These are phyloP conservation scores for Biscutella auriculata DNA, from an alignment of 441 rosid genomes.

Conservation along the genomic window DNA sequence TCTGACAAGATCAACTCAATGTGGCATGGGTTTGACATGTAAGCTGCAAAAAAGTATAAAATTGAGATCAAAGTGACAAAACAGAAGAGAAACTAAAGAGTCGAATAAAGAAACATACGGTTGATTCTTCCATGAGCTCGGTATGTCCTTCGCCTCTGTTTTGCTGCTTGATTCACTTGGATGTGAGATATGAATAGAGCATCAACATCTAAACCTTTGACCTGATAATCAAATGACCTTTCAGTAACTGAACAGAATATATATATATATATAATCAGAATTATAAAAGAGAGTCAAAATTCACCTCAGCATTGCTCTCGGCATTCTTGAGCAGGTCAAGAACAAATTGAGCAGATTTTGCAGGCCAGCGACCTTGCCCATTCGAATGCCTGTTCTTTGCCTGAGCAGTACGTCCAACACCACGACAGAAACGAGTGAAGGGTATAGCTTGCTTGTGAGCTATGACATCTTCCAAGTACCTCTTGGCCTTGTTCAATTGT, in stretches of 20 bases:
- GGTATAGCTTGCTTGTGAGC: slow-evolving; percentile 97
- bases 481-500: slow-evolving; percentile 76
- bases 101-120: slow-evolving; percentile 34
- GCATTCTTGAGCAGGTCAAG: slow-evolving; percentile 86
- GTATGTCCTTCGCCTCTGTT: slow-evolving; percentile 85
- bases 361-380: slow-evolving; percentile 96
- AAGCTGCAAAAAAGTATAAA: slow-evolving; percentile 34
- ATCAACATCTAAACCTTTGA: slow-evolving; percentile 92
- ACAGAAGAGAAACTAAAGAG: neutral
- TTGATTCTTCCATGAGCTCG: slow-evolving; percentile 96
- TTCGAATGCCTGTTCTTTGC: slow-evolving; percentile 91
- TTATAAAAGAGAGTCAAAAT: neutral
- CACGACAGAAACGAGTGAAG: slow-evolving; percentile 83
- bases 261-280: too few species aligned
- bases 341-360: slow-evolving; percentile 70
- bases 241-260: neutral
- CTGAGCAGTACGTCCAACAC: slow-evolving; percentile 95
- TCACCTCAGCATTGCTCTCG: slow-evolving; percentile 89
- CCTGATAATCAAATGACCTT: slow-evolving; percentile 25
- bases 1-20: slow-evolving; percentile 80
- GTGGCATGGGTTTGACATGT: slow-evolving; percentile 96
- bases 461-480: slow-evolving; percentile 90
- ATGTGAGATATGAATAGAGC: slow-evolving; percentile 71
- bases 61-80: neutral
- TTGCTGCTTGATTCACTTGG: slow-evolving; percentile 97